Evolutionary conservation across 2,329 filamentous ascomycete genomes (phyloP), one percentile per base, ranked within the genome.

Genomic region (Fusarium albosuccineum): DNA sequence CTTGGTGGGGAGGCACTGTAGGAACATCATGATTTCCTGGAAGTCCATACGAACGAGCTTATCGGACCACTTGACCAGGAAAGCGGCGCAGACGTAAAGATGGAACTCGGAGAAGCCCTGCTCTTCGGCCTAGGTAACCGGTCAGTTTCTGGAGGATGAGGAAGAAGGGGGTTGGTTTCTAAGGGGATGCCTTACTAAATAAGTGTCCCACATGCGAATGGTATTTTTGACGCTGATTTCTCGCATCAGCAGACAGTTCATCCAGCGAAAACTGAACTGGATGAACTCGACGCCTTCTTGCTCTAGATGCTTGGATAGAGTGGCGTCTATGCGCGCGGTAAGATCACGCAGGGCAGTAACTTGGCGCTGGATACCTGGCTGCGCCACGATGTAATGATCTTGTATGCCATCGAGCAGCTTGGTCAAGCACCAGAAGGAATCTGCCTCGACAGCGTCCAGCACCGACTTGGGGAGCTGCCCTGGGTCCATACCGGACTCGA

Each of bases 131-230:
- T 98, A 46, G 14, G 44, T 14, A n/a, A 30, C 22, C 42, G 14
- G 41, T 61, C 48, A 62, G 64, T 39, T 34, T 34, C 30, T 36
- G 11, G 14, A 8, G 2, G 9, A 16, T 17, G 2, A 6, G 34
- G 13, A 16, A 13, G n/a, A 16, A 9, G 34, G 11, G n/a, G 11
- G 9, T 8, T 26, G 44, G 13, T 34, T 27, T 29, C 16, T 14
- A 10, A 37, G 16, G 17, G 27, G 68, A 14, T 27, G 67, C 81
- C 89, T 77, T 83, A 97, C 95, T 82, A 99, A 87, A 81, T 99
- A 99, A 27, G 96, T 99, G 79, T 99, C 96, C 96, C 96, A 99
- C 96, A 99, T 99, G 71, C 96, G 87, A 67, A 99, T 97, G 1
- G 94, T 97, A 77, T 97, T 98, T 78, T 91, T 92, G 59, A 99